Base-by-base conservation (phyloP, 163 green algal genomes). In the Volvox carteri region DNA sequence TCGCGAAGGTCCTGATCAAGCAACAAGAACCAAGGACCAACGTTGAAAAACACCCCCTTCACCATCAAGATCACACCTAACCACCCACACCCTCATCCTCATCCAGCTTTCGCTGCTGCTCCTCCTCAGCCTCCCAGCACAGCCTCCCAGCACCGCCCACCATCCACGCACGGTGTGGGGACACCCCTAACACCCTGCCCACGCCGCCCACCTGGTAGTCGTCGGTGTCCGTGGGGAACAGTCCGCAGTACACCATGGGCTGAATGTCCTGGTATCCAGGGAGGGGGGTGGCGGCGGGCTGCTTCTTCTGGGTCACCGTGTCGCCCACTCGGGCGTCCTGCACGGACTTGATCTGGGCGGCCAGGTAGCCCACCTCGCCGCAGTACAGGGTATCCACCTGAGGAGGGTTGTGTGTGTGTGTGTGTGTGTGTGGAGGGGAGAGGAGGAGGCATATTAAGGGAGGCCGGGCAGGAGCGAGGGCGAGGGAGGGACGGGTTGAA, bases 191-290 rank as follows among this genome's bases (percentile, higher is more conserved):
- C n/a, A n/a, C n/a, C n/a, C n/a, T n/a, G n/a, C n/a, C n/a, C n/a
- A 12, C 33, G 67, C 39, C 18, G 8, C 60, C 6, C 48, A 93
- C 90, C 90, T 96, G 94, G 90, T 96, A 97, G 78, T 97, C 91
- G 87, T 98, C 95, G 16, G 93, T 90, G 86, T 98, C 96, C 5
- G 96, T 98, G 54, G 98, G 97, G 92, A 99, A 99, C 28, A 99
- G 94, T 35, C 98, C 98, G 84, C 94, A 97, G 93, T 96, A 98
- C 78, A 98, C 95, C 95, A 97, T 98, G 19, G 96, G 96, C 93
- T 94, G 91, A 44, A 96, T 95, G 54, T 98, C 94, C 86, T 94
- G 33, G 89, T 98, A 98, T 3, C 93, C 93, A 39, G 87, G 78
- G 79, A 93, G 88, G 16, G 91, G 18, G 37, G 88, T 85, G 21